Conservation (phyloP, 116 monocot genomes). For the Trichopus zeylanicus region DNA sequence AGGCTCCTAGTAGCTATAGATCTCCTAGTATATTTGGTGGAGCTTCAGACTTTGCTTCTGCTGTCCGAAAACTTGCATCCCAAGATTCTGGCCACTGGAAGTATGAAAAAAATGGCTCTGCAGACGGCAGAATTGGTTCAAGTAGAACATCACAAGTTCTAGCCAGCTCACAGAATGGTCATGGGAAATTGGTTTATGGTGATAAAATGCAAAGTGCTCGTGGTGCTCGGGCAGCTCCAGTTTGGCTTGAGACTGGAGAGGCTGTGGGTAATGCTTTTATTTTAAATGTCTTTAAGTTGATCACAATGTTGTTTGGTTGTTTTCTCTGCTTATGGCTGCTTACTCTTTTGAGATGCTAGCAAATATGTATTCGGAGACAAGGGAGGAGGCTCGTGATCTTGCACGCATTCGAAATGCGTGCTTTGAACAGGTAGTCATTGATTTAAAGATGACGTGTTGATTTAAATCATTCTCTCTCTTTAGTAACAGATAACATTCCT, state of each 20-base stretch:
- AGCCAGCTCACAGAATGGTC: constrained; percentile 32
- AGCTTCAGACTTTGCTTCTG: constrained; percentile 25
- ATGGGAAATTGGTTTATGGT: constrained; percentile 27
- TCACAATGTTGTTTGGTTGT: not conserved
- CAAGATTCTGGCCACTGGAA: constrained; percentile 28
- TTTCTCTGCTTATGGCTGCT: not conserved
- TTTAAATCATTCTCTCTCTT: not conserved
- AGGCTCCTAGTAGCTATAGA: constrained; percentile 22
- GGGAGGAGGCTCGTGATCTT: constrained; percentile 73
- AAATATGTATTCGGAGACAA: constrained; percentile 53
- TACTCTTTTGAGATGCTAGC: constrained; percentile 23
- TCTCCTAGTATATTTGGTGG: constrained; percentile 23
- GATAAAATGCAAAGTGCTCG: constrained; percentile 24
- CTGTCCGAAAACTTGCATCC: constrained; percentile 26
- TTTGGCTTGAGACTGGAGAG: constrained; percentile 71
- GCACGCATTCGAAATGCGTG: constrained; percentile 58
- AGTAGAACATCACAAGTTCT: constrained; percentile 28
- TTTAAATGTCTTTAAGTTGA: not conserved
- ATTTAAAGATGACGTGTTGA: not conserved
- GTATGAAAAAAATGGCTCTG: constrained; percentile 23
- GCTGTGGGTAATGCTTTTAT: constrained; percentile 57
- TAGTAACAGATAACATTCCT: not conserved
- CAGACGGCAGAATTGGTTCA: constrained; percentile 29
- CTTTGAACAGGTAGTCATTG: constrained; percentile 66
- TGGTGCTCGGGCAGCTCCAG: constrained; percentile 23